Base-by-base conservation (phyloP, 1,284 basidiomycete species). In the Trichosporon coremiiforme region DNA sequence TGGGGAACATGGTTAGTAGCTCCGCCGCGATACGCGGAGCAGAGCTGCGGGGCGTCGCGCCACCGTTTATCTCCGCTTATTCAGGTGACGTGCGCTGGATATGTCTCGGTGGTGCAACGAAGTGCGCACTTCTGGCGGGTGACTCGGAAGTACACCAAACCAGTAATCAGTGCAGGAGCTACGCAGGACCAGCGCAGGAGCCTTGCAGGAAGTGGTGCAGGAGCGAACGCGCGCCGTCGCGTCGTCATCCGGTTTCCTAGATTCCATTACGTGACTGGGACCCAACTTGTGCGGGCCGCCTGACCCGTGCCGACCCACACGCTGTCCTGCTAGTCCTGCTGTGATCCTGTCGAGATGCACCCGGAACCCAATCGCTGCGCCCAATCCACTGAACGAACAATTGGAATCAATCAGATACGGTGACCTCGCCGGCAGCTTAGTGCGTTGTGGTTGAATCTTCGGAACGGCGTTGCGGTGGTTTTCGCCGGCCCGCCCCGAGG, bases 41-140 rank as follows among this genome's bases (percentile, higher is more conserved):
- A 53, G n/a, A 22, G 47, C 47, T 53, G 47, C 47, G 47, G 47
- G 47, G 47, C 47, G 47, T 53, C 47, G 47, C 47, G 20, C 47
- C 47, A 53, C 47, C n/a, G 20, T n/a, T 53, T 22, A 53, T 53
- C n/a, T 53, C 47, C 47, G 20, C n/a, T 8, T 4, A 22, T n/a
- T 5, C 20, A 53, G 20, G 47, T 47, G 12, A 15, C 45, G 17
- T 47, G 20, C 47, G 17, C 8, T 53, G 20, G 20, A 9, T n/a
- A 2, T 4, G n/a, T 2, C n/a, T n/a, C n/a, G 17, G 47, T 22
- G 47, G 47, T 53, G 47, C 20, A 10, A 4, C 4, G 20, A 6
- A 53, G 47, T 53, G 20, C 47, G 47, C 20, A 22, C 47, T 20
- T 9, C 47, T 3, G 20, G 20, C 20, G 47, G 9, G 6, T 53